Evolutionary conservation across 352 stramenopile genomes (phyloP).

Genomic region (Ophiocytium majus): DNA sequence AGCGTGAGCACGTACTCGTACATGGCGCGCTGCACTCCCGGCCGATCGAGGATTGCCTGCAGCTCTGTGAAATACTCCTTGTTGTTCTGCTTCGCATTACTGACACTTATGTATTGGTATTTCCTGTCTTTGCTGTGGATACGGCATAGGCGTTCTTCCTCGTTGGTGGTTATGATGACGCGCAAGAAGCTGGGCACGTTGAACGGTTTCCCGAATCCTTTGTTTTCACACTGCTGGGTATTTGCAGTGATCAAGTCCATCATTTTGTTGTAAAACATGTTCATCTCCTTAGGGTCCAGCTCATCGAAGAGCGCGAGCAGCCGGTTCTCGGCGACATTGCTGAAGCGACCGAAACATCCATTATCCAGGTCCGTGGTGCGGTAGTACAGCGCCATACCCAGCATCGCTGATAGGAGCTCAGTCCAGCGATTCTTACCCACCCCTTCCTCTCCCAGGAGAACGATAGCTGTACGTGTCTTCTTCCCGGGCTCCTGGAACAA

Average conservation of each 20-base stretch:
- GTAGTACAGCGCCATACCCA: not conserved
- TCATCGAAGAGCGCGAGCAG: not conserved
- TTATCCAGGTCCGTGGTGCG: not conserved
- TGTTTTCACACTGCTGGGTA: not conserved
- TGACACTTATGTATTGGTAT: not conserved
- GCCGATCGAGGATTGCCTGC: not conserved
- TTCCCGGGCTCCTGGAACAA: not conserved
- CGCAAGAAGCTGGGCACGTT: not conserved
- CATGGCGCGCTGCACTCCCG: not conserved
- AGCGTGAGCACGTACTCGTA: not conserved
- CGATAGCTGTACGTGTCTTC: not conserved
- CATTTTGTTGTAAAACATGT: not conserved
- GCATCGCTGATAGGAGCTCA: not conserved
- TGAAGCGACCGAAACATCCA: not conserved
- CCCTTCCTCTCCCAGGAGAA: slow-evolving; percentile 6
- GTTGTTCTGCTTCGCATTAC: not conserved
- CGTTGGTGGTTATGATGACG: not conserved
- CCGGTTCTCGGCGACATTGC: not conserved
- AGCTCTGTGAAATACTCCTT: not conserved
- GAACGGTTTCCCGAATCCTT: not conserved
- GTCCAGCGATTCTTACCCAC: not conserved
- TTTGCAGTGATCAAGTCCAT: not conserved
- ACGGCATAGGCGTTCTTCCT: not conserved
- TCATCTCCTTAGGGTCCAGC: not conserved
- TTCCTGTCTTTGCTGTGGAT: not conserved